phyloP scores from a whole-genome alignment of 108 stramenopile species.

The Bacterosira constricta region DNA sequence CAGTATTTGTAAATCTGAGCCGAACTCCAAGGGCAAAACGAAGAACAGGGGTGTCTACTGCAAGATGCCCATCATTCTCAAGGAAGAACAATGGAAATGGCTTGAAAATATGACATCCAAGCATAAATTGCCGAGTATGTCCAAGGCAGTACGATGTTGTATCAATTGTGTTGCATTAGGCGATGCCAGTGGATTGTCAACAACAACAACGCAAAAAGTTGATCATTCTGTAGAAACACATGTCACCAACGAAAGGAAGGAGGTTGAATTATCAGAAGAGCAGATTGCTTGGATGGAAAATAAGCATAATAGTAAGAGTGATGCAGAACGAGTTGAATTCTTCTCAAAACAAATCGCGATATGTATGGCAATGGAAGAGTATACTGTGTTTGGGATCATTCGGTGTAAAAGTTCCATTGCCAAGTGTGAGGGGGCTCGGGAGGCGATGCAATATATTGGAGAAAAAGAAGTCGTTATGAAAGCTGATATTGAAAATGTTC shows the following conservation, averaged over 20 bases:
- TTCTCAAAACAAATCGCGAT: constrained; percentile 5
- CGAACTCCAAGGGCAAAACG: no score
- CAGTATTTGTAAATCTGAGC: not conserved
- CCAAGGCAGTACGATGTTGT: constrained; percentile 32
- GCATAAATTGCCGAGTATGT: constrained; percentile 20
- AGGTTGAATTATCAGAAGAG: not conserved
- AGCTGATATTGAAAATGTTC: no score
- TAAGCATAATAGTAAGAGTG: not conserved
- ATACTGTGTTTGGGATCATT: constrained; percentile 25
- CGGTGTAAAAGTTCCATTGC: constrained; percentile 21
- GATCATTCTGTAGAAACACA: not conserved
- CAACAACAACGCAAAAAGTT: no score
- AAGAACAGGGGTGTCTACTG: not conserved
- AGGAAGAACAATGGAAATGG: constrained; percentile 35
- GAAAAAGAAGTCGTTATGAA: no score
- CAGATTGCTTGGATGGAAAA: constrained; percentile 7
- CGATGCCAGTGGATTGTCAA: constrained; percentile 3
- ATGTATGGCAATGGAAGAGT: constrained; percentile 16
- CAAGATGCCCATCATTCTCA: not conserved
- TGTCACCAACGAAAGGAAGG: not conserved
- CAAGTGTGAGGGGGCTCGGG: constrained; percentile 14
- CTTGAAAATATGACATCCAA: constrained; percentile 23
- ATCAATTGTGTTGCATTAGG: constrained; percentile 30
- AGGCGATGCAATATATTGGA: constrained; percentile 10
- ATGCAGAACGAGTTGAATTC: not conserved